phyloP scores from a whole-genome alignment of 371 early-diverging fungal species.

The Coemansia sp. region DNA sequence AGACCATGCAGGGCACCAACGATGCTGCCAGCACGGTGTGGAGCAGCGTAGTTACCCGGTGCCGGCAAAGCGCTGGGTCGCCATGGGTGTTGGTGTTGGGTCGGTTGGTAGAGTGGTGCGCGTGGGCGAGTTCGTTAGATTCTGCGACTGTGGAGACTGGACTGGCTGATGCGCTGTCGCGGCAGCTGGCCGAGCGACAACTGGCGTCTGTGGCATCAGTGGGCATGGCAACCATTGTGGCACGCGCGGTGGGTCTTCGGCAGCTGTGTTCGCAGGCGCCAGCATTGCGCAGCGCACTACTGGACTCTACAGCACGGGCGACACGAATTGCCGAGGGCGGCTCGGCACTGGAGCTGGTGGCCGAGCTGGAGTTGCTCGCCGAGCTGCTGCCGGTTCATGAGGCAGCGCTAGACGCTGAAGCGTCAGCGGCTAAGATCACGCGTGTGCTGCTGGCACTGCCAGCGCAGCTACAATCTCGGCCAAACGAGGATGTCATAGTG shows the following conservation, averaged over 20 bases:
- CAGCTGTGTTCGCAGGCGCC: constrained; percentile 26
- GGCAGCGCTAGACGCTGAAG: constrained; percentile 18
- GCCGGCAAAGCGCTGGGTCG: constrained; percentile 4
- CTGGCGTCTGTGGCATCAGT: background rate
- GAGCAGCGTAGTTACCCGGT: constrained; percentile 1
- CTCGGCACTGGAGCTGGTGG: background rate
- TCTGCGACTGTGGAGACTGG: constrained; percentile 22
- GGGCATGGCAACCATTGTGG: background rate
- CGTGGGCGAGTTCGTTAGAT: constrained; percentile 23
- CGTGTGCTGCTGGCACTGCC: constrained; percentile 9
- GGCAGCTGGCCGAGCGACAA: background rate
- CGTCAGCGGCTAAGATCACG: constrained; percentile 14
- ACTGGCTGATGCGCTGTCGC: constrained; percentile 23
- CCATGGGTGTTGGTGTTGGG: constrained; percentile 37
- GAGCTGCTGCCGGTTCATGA: constrained; percentile 29
- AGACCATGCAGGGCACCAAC: background rate
- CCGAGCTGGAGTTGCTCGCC: constrained; percentile 31
- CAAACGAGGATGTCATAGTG: background rate
- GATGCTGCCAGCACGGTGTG: constrained; percentile 2
- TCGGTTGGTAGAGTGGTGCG: constrained; percentile 24
- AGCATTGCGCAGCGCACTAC: constrained; percentile 30
- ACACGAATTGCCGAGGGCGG: background rate
- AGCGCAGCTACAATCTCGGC: background rate
- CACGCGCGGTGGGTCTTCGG: constrained; percentile 29
- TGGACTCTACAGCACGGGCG: constrained; percentile 15